These are phyloP conservation scores for Podila epigama DNA, from an alignment of 192 early-diverging fungal species.

Conservation along the genomic window DNA sequence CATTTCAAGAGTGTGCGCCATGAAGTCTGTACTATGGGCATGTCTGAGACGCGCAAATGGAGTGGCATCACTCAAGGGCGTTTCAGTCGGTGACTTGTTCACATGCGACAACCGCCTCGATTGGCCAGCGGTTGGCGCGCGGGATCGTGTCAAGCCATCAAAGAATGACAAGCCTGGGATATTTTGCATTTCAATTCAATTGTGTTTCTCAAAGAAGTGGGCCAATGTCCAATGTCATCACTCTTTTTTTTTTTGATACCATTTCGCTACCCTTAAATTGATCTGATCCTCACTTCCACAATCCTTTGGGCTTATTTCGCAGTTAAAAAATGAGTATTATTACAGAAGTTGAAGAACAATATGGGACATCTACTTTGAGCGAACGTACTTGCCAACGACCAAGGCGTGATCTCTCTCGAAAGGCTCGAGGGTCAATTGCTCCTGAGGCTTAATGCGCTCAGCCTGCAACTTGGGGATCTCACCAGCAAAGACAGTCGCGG, in stretches of 20 bases:
- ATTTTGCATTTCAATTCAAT: slow-evolving; percentile 21
- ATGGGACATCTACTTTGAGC: slow-evolving; percentile 56
- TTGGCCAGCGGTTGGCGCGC: neutral
- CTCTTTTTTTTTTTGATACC: too few species aligned
- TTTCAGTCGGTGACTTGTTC: slow-evolving; percentile 8
- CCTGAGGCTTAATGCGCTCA: slow-evolving; percentile 89
- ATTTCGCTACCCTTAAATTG: too few species aligned
- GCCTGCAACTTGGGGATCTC: slow-evolving; percentile 97
- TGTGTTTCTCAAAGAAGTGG: too few species aligned
- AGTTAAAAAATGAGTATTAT: neutral
- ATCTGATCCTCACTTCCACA: too few species aligned
- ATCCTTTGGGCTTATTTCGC: too few species aligned
- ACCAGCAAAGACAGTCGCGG: slow-evolving; percentile 94
- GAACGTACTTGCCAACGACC: slow-evolving; percentile 89
- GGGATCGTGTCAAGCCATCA: slow-evolving; percentile 33
- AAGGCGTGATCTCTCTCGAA: slow-evolving; percentile 99
- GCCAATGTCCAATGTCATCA: too few species aligned
- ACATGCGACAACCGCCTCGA: neutral
- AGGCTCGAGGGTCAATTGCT: slow-evolving; percentile 97
- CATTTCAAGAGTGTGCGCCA: neutral
- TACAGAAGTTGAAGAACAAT: too few species aligned
- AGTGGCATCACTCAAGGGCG: slow-evolving; percentile 26
- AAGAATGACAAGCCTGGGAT: slow-evolving; percentile 47
- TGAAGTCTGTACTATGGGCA: neutral
- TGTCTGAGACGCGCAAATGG: slow-evolving; percentile 17